Evolutionary conservation across 768 basidiomycete genomes (phyloP).

Genomic region (Collybia mongolica): DNA sequence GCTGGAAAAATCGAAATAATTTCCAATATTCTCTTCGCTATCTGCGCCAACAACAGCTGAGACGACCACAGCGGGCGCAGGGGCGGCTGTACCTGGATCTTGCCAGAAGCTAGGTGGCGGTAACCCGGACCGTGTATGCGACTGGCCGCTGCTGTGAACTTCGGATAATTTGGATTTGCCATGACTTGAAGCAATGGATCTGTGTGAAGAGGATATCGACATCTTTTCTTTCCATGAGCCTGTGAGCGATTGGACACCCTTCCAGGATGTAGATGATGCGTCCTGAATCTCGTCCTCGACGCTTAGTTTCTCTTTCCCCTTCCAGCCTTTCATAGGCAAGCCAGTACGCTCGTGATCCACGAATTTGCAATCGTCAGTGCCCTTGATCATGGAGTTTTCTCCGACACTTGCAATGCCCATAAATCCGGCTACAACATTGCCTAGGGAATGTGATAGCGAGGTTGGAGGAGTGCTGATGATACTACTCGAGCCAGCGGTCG

Average conservation of each 20-base stretch:
- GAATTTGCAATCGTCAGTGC: constrained; percentile 6
- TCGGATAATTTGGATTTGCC: constrained; percentile 29
- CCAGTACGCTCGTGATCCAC: constrained; percentile 21
- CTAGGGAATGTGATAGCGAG: constrained; percentile 48
- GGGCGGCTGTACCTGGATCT: constrained; percentile 50
- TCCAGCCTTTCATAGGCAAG: constrained; percentile 27
- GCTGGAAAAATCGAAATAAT: constrained; percentile 35
- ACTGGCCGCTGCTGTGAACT: constrained; percentile 24
- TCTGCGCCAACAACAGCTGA: constrained; percentile 46
- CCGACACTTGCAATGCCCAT: constrained; percentile 32
- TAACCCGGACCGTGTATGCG: constrained; percentile 36
- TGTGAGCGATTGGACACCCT: constrained; percentile 24
- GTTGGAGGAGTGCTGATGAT: constrained; percentile 58
- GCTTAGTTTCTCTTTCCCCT: constrained; percentile 30
- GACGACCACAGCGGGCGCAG: constrained; percentile 52
- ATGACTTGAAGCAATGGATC: constrained; percentile 29
- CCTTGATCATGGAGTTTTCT: constrained; percentile 8
- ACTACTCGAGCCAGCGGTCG: constrained; percentile 38
- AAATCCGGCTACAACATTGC: constrained; percentile 40
- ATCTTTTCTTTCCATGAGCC: constrained; percentile 40
- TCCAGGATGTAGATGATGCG: constrained; percentile 38
- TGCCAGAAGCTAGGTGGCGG: constrained; percentile 45
- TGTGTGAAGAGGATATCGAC: constrained; percentile 34
- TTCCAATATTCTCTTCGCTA: constrained; percentile 33
- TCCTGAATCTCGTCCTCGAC: constrained; percentile 29